Evolutionary conservation across 805 yeast genomes (phyloP), one percentile per base, ranked within the genome.

Genomic region (Yarrowia osloensis): DNA sequence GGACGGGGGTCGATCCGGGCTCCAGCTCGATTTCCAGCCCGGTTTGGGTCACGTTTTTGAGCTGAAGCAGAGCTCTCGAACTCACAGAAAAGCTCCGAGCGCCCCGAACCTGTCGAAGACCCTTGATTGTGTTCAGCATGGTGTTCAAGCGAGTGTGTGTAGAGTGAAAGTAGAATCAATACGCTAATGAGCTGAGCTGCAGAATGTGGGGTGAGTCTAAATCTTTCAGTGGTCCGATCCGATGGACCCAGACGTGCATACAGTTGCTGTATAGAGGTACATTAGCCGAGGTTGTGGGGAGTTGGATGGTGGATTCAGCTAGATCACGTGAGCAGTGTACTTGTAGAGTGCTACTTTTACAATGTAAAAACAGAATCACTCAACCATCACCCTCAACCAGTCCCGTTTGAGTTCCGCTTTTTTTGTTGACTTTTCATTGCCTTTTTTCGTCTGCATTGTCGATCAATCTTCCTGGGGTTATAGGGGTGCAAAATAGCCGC

Each of bases 21-120:
- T 49, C 66, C 24, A 71, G 66, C 15, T 71, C 73, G 24, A 61
- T 61, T 26, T 44, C 52, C 22, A 61, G 49, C 2, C 63, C 63
- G 21, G 35, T 26, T 19, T 39, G 26, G 37, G 63, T 57, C 49
- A 57, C 63, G 12, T 40, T 57, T 17, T 57, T 57, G 47, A 57
- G 63, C 49, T 57, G 63, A 2, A 57, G 49, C 31, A 57, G 63
- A 2, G 63, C 47, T 15, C 49, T 39, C 9, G 63, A 37, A 28
- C 31, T 28, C 2, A 24, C 26, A 17, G 39, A 40, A 17, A 57
- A 57, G 49, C 6, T 4, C 17, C 61, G 31, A 8, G 61, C 44
- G 2, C 31, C 28, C 19, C 31, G 22, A 24, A 54, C 46, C 4
- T 37, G 62, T 54, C 62, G 46, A 24, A 52, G 29, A 15, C 59